Conservation (phyloP, 164 flowering plant species). For the Vitis rupestris region DNA sequence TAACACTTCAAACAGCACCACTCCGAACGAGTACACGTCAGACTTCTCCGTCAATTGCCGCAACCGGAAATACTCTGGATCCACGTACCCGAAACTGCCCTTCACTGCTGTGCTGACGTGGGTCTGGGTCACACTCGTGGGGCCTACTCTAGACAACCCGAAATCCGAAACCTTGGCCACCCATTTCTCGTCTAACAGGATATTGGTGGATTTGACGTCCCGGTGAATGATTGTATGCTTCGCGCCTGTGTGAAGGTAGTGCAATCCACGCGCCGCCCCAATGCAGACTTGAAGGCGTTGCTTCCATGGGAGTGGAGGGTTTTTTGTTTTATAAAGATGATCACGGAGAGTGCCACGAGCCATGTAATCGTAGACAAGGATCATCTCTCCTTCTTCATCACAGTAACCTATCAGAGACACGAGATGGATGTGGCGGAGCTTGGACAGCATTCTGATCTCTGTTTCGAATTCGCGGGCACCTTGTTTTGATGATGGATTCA, state of each 20-base stretch:
- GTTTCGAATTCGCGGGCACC: constrained; percentile 40
- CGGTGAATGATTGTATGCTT: constrained; percentile 39
- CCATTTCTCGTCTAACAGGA: constrained; percentile 35
- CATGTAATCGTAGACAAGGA: constrained; percentile 48
- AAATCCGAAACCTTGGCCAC: constrained; percentile 54
- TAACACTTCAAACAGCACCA: constrained; percentile 33
- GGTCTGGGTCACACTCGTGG: constrained; percentile 3
- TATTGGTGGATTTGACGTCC: constrained; percentile 46
- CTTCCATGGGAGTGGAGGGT: constrained; percentile 33
- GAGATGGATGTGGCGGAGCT: constrained; percentile 40
- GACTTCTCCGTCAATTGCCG: constrained; percentile 34
- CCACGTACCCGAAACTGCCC: constrained; percentile 44
- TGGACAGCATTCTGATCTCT: constrained; percentile 41
- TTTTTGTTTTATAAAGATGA: constrained; percentile 23
- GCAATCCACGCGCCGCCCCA: constrained; percentile 43
- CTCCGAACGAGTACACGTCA: constrained; percentile 46
- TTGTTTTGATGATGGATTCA: constrained; percentile 26
- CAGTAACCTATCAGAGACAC: constrained; percentile 49
- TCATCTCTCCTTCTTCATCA: constrained; percentile 29
- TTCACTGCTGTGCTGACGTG: constrained; percentile 41
- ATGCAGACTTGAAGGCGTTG: constrained; percentile 38
- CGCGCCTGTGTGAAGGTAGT: constrained; percentile 41
- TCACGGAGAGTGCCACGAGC: constrained; percentile 37
- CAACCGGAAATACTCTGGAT: constrained; percentile 34
- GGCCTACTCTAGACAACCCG: constrained; percentile 42